phyloP scores from a whole-genome alignment of 106 monocot genomes.

The Dendrobium catenatum region DNA sequence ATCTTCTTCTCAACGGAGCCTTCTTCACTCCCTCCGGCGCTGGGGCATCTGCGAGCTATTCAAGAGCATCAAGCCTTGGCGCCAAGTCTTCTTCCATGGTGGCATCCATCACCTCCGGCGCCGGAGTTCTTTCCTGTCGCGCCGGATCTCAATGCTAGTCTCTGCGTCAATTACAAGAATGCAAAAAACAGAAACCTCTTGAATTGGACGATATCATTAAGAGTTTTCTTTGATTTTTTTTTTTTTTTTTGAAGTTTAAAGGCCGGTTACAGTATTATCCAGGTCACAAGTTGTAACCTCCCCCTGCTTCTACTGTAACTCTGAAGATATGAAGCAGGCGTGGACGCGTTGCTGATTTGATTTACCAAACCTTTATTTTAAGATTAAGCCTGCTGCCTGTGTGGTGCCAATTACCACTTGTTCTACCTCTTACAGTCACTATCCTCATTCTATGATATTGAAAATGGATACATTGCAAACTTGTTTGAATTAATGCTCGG shows the following conservation, averaged over 20 bases:
- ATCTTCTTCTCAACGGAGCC: constrained; percentile 45
- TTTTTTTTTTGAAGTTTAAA: not conserved
- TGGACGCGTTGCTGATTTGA: constrained; percentile 24
- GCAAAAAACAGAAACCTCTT: too few species aligned
- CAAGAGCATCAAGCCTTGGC: constrained; percentile 48
- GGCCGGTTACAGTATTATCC: not conserved
- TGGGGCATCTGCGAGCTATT: constrained; percentile 37
- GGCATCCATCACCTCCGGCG: constrained; percentile 31
- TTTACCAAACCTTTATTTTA: not conserved
- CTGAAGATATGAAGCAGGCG: constrained; percentile 13
- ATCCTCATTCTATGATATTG: not conserved
- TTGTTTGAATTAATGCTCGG: not conserved
- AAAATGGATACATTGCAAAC: not conserved
- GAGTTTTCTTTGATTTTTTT: too few species aligned
- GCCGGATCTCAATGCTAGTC: constrained; percentile 23
- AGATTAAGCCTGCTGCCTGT: not conserved
- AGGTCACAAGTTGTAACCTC: constrained; percentile 16
- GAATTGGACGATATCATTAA: not conserved
- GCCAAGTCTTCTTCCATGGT: constrained; percentile 57
- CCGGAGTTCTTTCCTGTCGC: constrained; percentile 33
- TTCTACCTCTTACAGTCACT: not conserved
- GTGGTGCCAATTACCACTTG: not conserved
- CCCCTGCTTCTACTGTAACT: constrained; percentile 21
- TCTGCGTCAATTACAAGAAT: not conserved
- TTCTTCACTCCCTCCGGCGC: constrained; percentile 51